Base-by-base conservation (phyloP, 257 asterid species). In the Fraxinus cuspidata region DNA sequence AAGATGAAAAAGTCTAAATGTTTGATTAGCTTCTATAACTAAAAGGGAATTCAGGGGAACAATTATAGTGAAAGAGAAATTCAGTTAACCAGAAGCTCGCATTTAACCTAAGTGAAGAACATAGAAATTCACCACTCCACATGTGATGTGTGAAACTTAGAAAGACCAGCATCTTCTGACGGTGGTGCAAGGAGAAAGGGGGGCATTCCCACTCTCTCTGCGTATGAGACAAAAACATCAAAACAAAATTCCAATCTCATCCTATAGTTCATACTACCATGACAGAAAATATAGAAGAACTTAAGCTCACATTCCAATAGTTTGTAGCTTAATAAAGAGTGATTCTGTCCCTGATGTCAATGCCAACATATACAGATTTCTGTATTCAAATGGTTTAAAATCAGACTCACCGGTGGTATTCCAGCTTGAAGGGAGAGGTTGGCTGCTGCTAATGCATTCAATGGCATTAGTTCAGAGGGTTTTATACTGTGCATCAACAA, bases 381-480 rank as follows among this genome's bases (percentile, higher is more conserved):
- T 75, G 74, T 25, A 78, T 64, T 72, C 69, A 74, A 72, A 77
- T 25, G 76, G 80, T 74, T 67, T 71, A 38, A 72, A 72, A 79
- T 65, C 74, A 84, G 60, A 81, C 73, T 85, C 91, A 92, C 97
- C 83, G 91, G 96, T 34, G 99, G 99, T 85, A 96, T 93, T 83
- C 98, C 98, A 78, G 99, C 97, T 91, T 93, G 94, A 82, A 96
- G 73, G 80, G 98, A 88, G 77, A 93, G 98, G 76, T 93, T 95
- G 74, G 97, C 98, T 37, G 97, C 97, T 29, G 97, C 97, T 80
- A 96, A 84, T 84, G 98, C 97, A 72, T 98, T 96, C 89, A 96
- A 83, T 51, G 99, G 98, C 51, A 97, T 96, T 81, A 93, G 84
- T 75, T 93, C 99, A 31, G 99, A 87, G 27, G 99, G 98, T 83